phyloP scores from a whole-genome alignment of 495 filamentous ascomycete species.

The Neurospora hispaniola region DNA sequence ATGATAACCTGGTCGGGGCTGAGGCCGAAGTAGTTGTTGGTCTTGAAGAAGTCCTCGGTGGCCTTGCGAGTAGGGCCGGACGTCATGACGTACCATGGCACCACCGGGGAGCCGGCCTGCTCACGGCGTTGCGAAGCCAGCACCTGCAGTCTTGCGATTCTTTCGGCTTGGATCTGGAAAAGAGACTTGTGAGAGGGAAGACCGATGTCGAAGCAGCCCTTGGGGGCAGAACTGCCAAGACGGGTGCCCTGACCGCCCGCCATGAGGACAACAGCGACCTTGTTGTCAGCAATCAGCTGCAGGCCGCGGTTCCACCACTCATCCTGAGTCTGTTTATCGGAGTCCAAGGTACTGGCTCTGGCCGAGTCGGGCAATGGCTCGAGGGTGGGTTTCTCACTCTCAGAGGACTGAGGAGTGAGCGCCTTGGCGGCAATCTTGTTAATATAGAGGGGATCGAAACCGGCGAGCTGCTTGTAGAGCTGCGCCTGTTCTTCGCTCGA shows the following conservation, averaged over 20 bases:
- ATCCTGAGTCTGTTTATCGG: conserved; percentile 64
- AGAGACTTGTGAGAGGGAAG: conserved; percentile 85
- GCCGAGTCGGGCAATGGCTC: conserved; percentile 87
- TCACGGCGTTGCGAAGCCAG: conserved; percentile 51
- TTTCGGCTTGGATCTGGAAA: conserved; percentile 94
- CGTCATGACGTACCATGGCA: conserved; percentile 99
- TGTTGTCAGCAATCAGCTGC: conserved; percentile 73
- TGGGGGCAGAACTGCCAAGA: conserved; percentile 87
- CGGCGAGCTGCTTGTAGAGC: conserved; percentile 70
- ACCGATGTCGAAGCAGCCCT: conserved; percentile 94
- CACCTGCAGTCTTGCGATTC: conserved; percentile 77
- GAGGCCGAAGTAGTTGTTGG: conserved; percentile 85
- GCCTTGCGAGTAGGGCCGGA: conserved; percentile 88
- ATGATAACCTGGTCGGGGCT: conserved; percentile 75
- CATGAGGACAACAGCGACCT: conserved; percentile 93
- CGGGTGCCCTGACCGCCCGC: conserved; percentile 95
- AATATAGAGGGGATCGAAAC: conserved; percentile 71
- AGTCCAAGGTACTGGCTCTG: conserved; percentile 86
- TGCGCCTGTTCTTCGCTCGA: conserved; percentile 57
- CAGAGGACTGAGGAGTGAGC: conserved; percentile 55
- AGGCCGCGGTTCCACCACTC: conserved; percentile 80
- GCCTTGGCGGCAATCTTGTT: conserved; percentile 75
- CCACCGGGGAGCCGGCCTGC: conserved; percentile 42
- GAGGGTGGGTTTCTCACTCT: conserved; percentile 43
- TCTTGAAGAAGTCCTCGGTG: conserved; percentile 85